Evolutionary conservation across 257 asterid species (phyloP), one percentile per base, ranked within the genome.

Genomic region (Nemophila menziesii): DNA sequence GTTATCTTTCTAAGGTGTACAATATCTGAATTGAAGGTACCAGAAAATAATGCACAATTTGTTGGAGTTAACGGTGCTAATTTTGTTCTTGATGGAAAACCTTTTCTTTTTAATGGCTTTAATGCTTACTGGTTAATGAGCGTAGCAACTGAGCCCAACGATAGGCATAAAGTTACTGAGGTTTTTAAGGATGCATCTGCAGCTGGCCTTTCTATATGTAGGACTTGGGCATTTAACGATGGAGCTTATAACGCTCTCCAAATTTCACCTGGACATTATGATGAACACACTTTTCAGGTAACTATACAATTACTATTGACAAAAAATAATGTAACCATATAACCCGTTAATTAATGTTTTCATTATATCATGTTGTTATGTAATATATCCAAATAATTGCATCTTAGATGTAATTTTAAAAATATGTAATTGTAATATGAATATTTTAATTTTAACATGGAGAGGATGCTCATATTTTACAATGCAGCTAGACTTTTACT

Each of bases 121-220:
- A 90, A 90, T 41, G 85, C 99, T 54, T 90, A 90, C 49, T 90
- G 99, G 99, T 58, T 90, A 83, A 90, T 90, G 99, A 94, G 82
- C 51, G 85, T 81, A 55, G 86, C 92, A 47, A 94, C 66, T 41
- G 99, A 90, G 44, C 77, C 56, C 9, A 66, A 54, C 19, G 82
- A 60, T 5, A 77, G 73, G 46, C 71, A 63, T 8, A 79, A 74
- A 67, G 66, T 85, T 57, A 67, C 77, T 62, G 62, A 62, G 12
- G 66, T 90, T 58, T 67, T 90, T 50, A 85, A 81, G 61, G 64
- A 75, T 43, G 86, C 92, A 55, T 94, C 99, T 8, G 82, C 60
- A 56, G 85, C 85, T 96, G 99, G 99, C 1, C 82, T 90, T 24
- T 85, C 96, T 55, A 93, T 90, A 0, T 90, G 96, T 27, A 74